Percentiles rank a stretch among this genome's conserved stretches.
These are phyloP conservation scores for Elaeis guineensis DNA, from an alignment of 176 grass and related monocot species.

Conservation along the genomic window DNA sequence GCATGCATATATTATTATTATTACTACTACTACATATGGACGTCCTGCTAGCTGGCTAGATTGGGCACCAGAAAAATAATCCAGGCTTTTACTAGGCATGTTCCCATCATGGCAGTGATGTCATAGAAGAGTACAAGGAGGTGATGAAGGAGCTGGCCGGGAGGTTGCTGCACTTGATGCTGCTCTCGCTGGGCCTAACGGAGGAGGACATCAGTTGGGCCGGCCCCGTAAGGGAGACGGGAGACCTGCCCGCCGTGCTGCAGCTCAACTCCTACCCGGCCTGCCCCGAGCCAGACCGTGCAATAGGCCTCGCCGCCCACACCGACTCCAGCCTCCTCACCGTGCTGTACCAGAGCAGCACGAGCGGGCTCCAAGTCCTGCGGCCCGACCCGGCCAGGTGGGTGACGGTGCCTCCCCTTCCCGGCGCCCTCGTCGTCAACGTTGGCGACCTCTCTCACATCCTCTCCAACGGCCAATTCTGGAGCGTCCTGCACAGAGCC, in stretches of 20 bases:
- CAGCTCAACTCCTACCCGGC: constrained; percentile 50
- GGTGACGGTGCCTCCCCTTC: constrained; percentile 59
- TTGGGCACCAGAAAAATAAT: no score
- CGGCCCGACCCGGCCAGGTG: constrained; percentile 40
- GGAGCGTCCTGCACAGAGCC: constrained; percentile 80
- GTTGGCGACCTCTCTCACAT: constrained; percentile 89
- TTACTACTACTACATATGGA: no score
- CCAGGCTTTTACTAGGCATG: not conserved
- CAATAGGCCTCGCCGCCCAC: constrained; percentile 82
- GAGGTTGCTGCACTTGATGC: constrained; percentile 49
- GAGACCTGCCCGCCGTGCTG: constrained; percentile 31
- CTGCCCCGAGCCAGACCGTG: constrained; percentile 80
- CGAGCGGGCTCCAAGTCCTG: constrained; percentile 83
- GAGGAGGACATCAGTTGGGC: constrained; percentile 34
- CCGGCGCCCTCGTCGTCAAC: constrained; percentile 64
- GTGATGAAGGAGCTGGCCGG: constrained; percentile 51
- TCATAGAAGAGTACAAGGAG: constrained; percentile 82
- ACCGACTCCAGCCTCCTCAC: constrained; percentile 96
- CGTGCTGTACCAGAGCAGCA: constrained; percentile 71
- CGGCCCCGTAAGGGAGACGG: constrained; percentile 23
- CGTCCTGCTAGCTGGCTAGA: no score
- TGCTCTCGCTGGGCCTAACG: constrained; percentile 57
- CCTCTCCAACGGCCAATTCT: constrained; percentile 77
- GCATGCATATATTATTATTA: no score
- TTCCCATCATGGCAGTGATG: constrained; percentile 39